Base-by-base conservation (phyloP, 345 rosid species). In the Camelina laxa region DNA sequence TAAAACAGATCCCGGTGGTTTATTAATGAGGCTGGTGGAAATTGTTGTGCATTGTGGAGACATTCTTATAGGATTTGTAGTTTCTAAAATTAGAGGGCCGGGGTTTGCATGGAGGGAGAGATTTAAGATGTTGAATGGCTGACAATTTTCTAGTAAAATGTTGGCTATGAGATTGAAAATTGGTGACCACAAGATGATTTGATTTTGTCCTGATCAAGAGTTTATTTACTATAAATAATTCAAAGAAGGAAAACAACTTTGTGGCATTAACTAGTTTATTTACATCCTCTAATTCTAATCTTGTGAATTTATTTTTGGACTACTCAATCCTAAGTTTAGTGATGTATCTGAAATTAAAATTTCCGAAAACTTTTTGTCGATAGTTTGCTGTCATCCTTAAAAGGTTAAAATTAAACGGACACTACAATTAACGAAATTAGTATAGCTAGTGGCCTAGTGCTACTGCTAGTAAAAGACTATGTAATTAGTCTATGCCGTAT, bases 101-200 rank as follows among this genome's bases (percentile, higher is more conserved):
- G 74, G 68, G 50, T 20, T 65, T 38, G 65, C 70, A 69, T 69
- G 65, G 53, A 57, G 2, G 12, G 69, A 50, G 77, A 72, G 35
- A 42, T 51, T 78, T 60, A n/a, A 50, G 77, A 69, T 53, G 38
- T 58, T 59, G 38, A 48, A 71, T 70, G 80, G 80, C 67, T 77
- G n/a, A n/a, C 70, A 69, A 35, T 14, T 60, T 51, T 70, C 36
- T 35, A 36, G 35, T 47, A 60, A 27, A 44, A 27, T 63, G 57
- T 77, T 64, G 30, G 76, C 45, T 48, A 16, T 30, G 45, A 9
- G 54, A 15, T 4, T 65, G 38, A 57, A 64, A 64, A 9, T 45
- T 70, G 4, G 60, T 48, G 45, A 63, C 75, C 60, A 45, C 71
- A 63, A 55, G 65, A 47, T 54, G 38, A 42, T 68, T 50, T 74